These are phyloP conservation scores for Fraxinus dipetala DNA, from an alignment of 305 asterid species.

Conservation along the genomic window DNA sequence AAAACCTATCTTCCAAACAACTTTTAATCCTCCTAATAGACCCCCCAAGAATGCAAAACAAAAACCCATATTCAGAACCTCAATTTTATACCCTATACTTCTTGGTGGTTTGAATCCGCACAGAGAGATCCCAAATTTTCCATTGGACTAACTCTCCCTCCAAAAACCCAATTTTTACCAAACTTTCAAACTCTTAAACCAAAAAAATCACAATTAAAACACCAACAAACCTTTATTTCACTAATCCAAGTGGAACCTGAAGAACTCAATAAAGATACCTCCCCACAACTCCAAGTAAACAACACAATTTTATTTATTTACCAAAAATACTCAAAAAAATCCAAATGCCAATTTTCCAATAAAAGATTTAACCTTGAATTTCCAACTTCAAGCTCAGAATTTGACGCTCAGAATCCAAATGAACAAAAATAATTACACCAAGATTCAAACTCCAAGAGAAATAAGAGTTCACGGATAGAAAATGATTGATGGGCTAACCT, in stretches of 20 bases:
- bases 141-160: constrained; percentile 73
- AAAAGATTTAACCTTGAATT: constrained; percentile 56
- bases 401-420: constrained; percentile 44
- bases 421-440: constrained; percentile 10
- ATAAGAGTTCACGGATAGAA: constrained; percentile 18
- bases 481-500: constrained; percentile 34
- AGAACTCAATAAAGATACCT: constrained; percentile 33
- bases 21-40: constrained; percentile 36
- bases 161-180: constrained; percentile 57
- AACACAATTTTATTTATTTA: constrained; percentile 31
- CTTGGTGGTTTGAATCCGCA: constrained; percentile 35
- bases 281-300: constrained; percentile 55
- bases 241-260: constrained; percentile 21
- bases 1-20: constrained; percentile 43
- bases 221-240: constrained; percentile 28
- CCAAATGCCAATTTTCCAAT: constrained; percentile 48
- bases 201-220: constrained; percentile 25
- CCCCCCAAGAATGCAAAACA: constrained; percentile 40
- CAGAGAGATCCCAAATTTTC: constrained; percentile 58
- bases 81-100: constrained; percentile 24
- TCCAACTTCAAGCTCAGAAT: constrained; percentile 66
- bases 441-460: constrained; percentile 38
- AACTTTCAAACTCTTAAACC: constrained; percentile 37
- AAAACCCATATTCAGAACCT: constrained; percentile 49
- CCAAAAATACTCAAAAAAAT: constrained; percentile 39